Conservation (phyloP, 345 rosid genomes). For the Eucalyptus grandis region DNA sequence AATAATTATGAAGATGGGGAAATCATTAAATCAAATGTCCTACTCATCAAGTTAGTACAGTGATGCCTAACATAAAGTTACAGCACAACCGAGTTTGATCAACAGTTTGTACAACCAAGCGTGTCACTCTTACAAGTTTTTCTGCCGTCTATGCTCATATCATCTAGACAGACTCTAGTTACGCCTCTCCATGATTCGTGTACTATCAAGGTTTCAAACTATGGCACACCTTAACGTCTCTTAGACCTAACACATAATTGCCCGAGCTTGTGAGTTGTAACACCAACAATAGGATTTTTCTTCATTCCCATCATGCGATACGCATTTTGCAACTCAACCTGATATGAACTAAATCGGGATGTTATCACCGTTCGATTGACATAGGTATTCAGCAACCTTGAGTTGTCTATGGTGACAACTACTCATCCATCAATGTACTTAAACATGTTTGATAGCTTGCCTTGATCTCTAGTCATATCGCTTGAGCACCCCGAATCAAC, state of each 20-base stretch:
- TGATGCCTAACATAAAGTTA: too few species aligned
- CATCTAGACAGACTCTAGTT: not conserved
- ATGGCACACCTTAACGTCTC: not conserved
- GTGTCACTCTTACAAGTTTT: too few species aligned
- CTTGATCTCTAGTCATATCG: not conserved
- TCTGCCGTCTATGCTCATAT: too few species aligned
- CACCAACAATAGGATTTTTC: not conserved
- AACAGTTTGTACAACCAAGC: too few species aligned
- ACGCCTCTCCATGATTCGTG: not conserved
- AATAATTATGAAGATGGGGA: too few species aligned
- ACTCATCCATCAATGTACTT: not conserved
- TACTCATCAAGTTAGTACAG: too few species aligned
- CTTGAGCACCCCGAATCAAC: not conserved
- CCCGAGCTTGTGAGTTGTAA: not conserved
- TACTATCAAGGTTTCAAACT: not conserved
- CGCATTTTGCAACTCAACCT: not conserved
- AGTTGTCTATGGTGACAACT: not conserved
- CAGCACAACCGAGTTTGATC: too few species aligned
- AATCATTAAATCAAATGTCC: too few species aligned
- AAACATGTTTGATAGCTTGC: not conserved
- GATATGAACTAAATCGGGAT: not conserved
- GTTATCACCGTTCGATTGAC: rapidly evolving
- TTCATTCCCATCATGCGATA: not conserved
- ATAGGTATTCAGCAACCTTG: not conserved
- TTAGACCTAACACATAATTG: not conserved